These are phyloP conservation scores for Alternaria brassicae DNA, from an alignment of 2,329 filamentous ascomycete genomes.

Conservation along the genomic window DNA sequence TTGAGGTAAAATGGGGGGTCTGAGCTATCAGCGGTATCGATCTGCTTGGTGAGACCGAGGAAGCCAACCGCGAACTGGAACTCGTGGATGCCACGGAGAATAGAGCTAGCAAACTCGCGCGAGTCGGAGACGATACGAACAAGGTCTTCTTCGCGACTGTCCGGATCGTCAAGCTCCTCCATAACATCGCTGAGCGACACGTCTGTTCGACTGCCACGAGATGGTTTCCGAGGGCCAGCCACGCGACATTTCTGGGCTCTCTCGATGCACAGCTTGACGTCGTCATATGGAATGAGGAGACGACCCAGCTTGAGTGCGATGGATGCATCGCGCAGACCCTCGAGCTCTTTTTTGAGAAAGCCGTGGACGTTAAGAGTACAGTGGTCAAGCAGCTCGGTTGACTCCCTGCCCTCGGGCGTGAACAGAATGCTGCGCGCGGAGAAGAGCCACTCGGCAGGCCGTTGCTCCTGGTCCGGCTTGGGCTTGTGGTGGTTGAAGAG, in stretches of 20 bases:
- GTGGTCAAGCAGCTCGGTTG: constrained; percentile 87
- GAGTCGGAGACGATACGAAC: constrained; percentile 89
- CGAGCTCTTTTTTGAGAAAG: constrained; percentile 81
- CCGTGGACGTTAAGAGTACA: constrained; percentile 90
- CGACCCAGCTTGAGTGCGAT: constrained; percentile 90
- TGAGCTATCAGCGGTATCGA: constrained; percentile 71
- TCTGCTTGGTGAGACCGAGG: constrained; percentile 81
- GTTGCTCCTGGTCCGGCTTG: constrained; percentile 63
- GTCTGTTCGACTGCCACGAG: constrained; percentile 54
- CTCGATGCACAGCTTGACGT: constrained; percentile 70
- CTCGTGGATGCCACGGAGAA: constrained; percentile 91
- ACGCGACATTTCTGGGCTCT: constrained; percentile 60
- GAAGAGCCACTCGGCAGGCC: constrained; percentile 92
- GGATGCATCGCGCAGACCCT: constrained; percentile 88
- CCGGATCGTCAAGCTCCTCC: constrained; percentile 73
- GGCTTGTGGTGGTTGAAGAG: constrained; percentile 75
- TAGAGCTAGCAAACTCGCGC: constrained; percentile 88
- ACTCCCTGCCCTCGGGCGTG: constrained; percentile 81
- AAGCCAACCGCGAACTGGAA: constrained; percentile 95
- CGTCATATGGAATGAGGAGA: constrained; percentile 88
- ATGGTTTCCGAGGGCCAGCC: constrained; percentile 16
- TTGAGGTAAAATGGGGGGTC: constrained; percentile 81
- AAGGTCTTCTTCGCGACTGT: constrained; percentile 71
- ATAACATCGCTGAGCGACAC: constrained; percentile 75
- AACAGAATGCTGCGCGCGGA: constrained; percentile 86